A percentile compares a stretch with the other conserved stretches of the same genome.
Conservation (phyloP, 495 filamentous ascomycete genomes). For the Neurospora sp. region DNA sequence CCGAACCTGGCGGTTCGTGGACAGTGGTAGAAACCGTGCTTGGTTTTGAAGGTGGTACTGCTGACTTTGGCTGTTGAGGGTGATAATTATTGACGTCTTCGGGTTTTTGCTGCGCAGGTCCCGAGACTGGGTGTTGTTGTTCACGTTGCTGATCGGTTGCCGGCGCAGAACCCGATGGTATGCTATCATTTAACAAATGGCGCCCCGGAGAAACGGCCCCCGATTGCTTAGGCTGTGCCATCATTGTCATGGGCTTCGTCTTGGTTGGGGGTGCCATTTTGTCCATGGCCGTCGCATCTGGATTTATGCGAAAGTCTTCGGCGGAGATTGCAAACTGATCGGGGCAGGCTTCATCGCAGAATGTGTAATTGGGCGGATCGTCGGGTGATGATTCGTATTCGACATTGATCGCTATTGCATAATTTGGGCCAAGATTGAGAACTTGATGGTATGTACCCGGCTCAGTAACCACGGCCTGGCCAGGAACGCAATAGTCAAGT, state of each 20-base stretch:
- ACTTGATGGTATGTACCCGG: conserved; percentile 27
- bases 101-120: neutral
- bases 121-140: neutral
- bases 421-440: conserved; percentile 25
- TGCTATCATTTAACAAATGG: neutral
- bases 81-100: neutral
- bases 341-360: conserved; percentile 20
- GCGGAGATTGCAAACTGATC: conserved; percentile 21
- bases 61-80: neutral
- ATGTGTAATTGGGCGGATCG: conserved; percentile 15
- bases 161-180: neutral
- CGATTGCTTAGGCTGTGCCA: neutral
- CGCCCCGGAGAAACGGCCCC: neutral
- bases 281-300: neutral
- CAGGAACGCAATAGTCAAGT: conserved; percentile 23
- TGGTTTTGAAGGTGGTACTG: neutral
- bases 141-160: neutral
- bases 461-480: conserved; percentile 24
- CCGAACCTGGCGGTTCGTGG: neutral
- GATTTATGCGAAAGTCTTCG: conserved; percentile 15
- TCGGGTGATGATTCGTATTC: conserved; percentile 24
- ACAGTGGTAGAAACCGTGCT: neutral
- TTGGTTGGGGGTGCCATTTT: neutral
- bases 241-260: neutral
- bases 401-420: conserved; percentile 25